Evolutionary conservation across 331 rosid genomes (phyloP).

Genomic region (Acacia concinna): DNA sequence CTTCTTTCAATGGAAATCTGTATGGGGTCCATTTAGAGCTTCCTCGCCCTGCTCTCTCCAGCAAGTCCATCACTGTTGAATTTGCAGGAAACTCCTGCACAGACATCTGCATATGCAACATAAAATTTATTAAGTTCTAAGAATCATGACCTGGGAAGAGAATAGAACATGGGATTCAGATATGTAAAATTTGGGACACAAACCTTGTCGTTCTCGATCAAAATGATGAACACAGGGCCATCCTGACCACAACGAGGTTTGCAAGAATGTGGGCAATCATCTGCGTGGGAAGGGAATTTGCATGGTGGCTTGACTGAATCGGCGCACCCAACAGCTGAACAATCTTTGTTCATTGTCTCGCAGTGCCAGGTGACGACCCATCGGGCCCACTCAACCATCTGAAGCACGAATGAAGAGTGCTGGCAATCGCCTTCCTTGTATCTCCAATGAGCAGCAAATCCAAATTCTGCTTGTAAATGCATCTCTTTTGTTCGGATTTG

Average conservation of each 20-base stretch:
- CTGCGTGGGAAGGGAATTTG: slow-evolving; percentile 86
- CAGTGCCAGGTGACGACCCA: slow-evolving; percentile 99
- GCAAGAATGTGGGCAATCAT: slow-evolving; percentile 79
- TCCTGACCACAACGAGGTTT: slow-evolving; percentile 66
- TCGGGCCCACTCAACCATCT: slow-evolving; percentile 99
- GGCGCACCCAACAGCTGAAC: slow-evolving; percentile 49
- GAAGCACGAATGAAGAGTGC: slow-evolving; percentile 82
- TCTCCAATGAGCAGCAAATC: slow-evolving; percentile 99
- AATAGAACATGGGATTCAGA: not conserved
- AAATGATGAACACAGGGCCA: slow-evolving; percentile 81
- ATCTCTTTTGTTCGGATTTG: slow-evolving; percentile 92
- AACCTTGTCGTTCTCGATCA: slow-evolving; percentile 95
- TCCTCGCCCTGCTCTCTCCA: slow-evolving; percentile 73
- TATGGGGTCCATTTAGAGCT: slow-evolving; percentile 68
- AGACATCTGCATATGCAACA: slow-evolving; percentile 89
- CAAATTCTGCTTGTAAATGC: slow-evolving; percentile 97
- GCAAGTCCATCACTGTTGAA: slow-evolving; percentile 68
- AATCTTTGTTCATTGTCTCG: slow-evolving; percentile 80
- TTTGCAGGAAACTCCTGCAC: slow-evolving; percentile 85
- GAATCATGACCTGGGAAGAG: not conserved
- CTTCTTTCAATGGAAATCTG: slow-evolving; percentile 86
- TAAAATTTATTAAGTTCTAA: not conserved
- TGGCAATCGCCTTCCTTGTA: slow-evolving; percentile 94
- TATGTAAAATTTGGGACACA: slow-evolving; percentile 17
- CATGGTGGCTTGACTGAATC: slow-evolving; percentile 81